Base-by-base conservation (phyloP, 805 yeast genomes). In the Candida xyloterini region DNA sequence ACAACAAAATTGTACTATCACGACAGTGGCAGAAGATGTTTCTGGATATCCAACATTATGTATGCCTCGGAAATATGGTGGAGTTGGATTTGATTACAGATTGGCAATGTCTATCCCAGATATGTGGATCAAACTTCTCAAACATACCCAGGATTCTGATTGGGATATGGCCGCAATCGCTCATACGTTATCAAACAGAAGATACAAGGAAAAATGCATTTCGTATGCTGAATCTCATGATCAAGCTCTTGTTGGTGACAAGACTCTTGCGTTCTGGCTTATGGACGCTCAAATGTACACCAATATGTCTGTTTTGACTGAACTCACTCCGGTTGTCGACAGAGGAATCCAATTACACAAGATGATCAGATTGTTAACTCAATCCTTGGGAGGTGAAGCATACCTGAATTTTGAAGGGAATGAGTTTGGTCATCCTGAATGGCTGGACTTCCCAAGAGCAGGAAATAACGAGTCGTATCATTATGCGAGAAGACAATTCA, bases 211-310 rank as follows among this genome's bases (percentile, higher is more conserved):
- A 63, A 81, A 79, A 57, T 90, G 96, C 38, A 86, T 91, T 50
- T 82, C 93, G 3, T 91, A 91, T 57, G 85, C 95, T 48, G 99
- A 91, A 65, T 83, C 95, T 11, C 99, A 91, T 59, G 99, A 91
- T 60, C 99, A 91, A 67, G 98, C 98, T 7, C 72, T 91, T 40
- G 99, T 91, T 15, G 99, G 99, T 38, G 99, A 91, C 61, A 91
- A 91, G 62, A 87, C 96, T 2, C 66, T 91, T 43, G 98, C 98
- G 1, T 91, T 91, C 59, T 93, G 99, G 99, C 73, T 91, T 42
- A 91, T 91, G 98, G 99, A 91, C 66, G 89, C 91, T 47, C 95
- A 90, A 51, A 90, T 91, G 98, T 91, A 91, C 64, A 91, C 97
- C 25, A 81, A 89, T 65, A 91, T 91, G 99, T 82, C 95, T 11